Conservation (phyloP, 208 protist species). For the Crithidia brevicula region DNA sequence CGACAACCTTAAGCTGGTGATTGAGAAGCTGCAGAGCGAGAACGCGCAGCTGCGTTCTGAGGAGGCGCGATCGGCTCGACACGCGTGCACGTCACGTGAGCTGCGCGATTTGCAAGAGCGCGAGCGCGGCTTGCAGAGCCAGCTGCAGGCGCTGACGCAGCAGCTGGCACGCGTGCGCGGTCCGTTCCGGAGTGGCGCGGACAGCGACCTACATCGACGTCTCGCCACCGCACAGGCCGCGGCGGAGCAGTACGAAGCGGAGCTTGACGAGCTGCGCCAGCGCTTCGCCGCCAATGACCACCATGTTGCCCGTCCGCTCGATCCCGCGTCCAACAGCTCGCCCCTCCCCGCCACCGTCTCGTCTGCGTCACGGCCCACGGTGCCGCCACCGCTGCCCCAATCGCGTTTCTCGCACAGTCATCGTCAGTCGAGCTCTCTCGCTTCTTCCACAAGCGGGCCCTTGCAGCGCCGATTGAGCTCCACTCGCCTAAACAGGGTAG, state of each 20-base stretch:
- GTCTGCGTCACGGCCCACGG: neutral
- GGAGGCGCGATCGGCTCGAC: slow-evolving; percentile 29
- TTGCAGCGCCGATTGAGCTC: slow-evolving; percentile 40
- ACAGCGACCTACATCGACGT: slow-evolving; percentile 44
- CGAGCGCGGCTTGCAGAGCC: slow-evolving; percentile 46
- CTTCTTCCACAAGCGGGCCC: slow-evolving; percentile 11
- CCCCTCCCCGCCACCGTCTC: neutral
- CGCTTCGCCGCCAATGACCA: slow-evolving; percentile 39
- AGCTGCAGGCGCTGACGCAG: slow-evolving; percentile 27
- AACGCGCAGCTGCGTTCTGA: slow-evolving; percentile 55
- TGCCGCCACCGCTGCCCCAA: slow-evolving; percentile 33
- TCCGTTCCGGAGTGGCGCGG: slow-evolving; percentile 9
- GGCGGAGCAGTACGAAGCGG: slow-evolving; percentile 55
- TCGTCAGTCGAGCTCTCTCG: neutral
- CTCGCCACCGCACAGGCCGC: slow-evolving; percentile 62
- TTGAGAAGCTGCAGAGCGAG: slow-evolving; percentile 75
- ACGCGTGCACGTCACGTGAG: slow-evolving; percentile 68
- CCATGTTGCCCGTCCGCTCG: slow-evolving; percentile 47
- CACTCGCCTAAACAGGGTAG: slow-evolving; percentile 3
- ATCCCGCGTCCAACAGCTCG: slow-evolving; percentile 23
- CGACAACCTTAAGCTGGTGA: slow-evolving; percentile 77
- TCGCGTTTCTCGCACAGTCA: slow-evolving; percentile 29
- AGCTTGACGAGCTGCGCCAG: slow-evolving; percentile 58
- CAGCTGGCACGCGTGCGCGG: slow-evolving; percentile 28
- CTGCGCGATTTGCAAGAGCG: slow-evolving; percentile 49